Base-by-base conservation (phyloP, 768 basidiomycete species). In the Trametes elegans region DNA sequence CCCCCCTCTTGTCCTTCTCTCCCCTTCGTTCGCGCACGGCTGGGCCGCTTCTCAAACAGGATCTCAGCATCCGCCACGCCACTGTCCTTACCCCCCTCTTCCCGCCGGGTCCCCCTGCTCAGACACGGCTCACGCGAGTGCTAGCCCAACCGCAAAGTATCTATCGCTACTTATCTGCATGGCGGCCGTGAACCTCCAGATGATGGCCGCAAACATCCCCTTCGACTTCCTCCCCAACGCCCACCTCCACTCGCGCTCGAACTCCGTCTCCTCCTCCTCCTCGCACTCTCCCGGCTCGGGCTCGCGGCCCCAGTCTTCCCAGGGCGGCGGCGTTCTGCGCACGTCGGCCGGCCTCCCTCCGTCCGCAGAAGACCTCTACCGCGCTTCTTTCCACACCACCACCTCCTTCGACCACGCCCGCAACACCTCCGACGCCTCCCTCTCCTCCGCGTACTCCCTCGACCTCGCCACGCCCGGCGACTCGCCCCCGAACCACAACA, bases 241-340 rank as follows among this genome's bases (percentile, higher is more conserved):
- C 59, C 75, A 76, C 67, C 77, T 76, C 59, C 90, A 88, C 68
- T 90, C 89, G 27, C 81, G 90, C 67, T 89, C 89, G 40, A 82
- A 79, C 68, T 92, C 90, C 18, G 79, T 89, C 68, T 87, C 87
- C 38, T 90, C 89, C 53, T 79, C 83, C 44, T 87, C 86, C 55
- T 82, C 86, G 43, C 83, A 83, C 66, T 87, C 85, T 2, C 82
- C 85, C 62, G 78, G 78, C 64, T 88, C 88, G 42, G 78, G 78
- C 64, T 88, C 88, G 42, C 82, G 89, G 21, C 87, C 88, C 34
- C 88, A 88, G 61, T 91, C 89, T 45, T 85, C 88, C 62, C 87
- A 88, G 69, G 85, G 87, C 61, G 64, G 73, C 64, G 52, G 52
- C 57, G 63, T 84, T 56, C 71, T 76, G 59, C 78, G 82, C 62